Percentiles rank a stretch among this genome's conserved stretches.
Evolutionary conservation across 495 filamentous ascomycete genomes (phyloP).

Genomic region (Aspergillus egyptiacus): DNA sequence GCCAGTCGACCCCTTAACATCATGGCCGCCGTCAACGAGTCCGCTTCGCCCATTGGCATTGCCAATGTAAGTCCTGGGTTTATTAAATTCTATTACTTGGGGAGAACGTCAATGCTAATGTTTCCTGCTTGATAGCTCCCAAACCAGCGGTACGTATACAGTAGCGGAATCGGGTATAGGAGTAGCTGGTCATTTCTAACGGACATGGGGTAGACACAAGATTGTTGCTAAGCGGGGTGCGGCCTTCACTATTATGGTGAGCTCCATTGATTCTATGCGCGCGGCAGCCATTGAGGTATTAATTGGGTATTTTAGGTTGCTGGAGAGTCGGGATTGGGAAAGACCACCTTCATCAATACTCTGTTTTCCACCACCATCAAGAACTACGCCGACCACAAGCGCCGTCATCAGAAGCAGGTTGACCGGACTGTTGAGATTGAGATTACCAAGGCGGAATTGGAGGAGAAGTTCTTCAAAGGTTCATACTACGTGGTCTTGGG

Average conservation of each 20-base stretch:
- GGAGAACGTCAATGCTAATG: background rate
- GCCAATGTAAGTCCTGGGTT: slow-evolving; percentile 66
- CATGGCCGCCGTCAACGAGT: slow-evolving; percentile 77
- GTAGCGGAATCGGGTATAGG: slow-evolving; percentile 20
- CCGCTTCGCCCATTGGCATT: slow-evolving; percentile 95
- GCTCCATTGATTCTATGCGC: slow-evolving; percentile 14
- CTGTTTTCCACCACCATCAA: slow-evolving; percentile 99
- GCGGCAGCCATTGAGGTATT: slow-evolving; percentile 20
- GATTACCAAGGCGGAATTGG: slow-evolving; percentile 98
- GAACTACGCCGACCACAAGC: slow-evolving; percentile 99
- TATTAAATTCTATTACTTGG: background rate
- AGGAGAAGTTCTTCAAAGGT: slow-evolving; percentile 99
- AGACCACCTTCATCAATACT: slow-evolving; percentile 99
- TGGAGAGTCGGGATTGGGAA: slow-evolving; percentile 96
- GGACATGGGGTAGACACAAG: slow-evolving; percentile 66
- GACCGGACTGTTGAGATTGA: slow-evolving; percentile 99
- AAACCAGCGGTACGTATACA: slow-evolving; percentile 68
- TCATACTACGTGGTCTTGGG: slow-evolving; percentile 15
- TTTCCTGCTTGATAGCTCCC: slow-evolving; percentile 52
- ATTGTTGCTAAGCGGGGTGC: slow-evolving; percentile 99
- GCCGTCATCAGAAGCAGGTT: slow-evolving; percentile 95
- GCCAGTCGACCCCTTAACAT: slow-evolving; percentile 33
- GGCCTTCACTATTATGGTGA: slow-evolving; percentile 98
- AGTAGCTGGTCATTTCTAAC: too few species aligned
- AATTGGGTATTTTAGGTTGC: slow-evolving; percentile 61